phyloP scores from a whole-genome alignment of 768 basidiomycete species.

The Tulasnella calospora region DNA sequence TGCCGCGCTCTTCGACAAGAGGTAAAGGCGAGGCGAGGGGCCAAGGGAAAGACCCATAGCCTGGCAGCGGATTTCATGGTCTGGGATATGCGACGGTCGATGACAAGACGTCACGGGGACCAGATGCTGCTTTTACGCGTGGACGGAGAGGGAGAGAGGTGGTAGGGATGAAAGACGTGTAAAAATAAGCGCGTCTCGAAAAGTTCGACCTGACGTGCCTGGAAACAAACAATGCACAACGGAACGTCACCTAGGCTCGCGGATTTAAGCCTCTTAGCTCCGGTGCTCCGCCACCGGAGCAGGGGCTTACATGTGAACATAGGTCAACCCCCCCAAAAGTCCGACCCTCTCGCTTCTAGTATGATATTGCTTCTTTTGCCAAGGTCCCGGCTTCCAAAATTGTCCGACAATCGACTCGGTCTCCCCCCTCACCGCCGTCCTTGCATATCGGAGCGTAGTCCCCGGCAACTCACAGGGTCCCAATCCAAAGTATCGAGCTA shows the following conservation, averaged over 20 bases:
- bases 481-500: no score
- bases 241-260: background rate
- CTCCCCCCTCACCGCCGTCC: no score
- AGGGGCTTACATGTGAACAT: no score
- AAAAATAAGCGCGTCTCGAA: constrained; percentile 2
- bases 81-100: background rate
- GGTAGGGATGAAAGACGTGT: background rate
- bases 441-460: no score
- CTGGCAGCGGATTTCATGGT: background rate
- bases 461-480: no score
- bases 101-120: constrained; percentile 4
- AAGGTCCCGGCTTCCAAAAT: no score
- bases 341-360: no score
- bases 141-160: background rate
- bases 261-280: no score
- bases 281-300: no score
- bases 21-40: background rate
- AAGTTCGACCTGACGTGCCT: background rate
- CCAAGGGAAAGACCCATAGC: background rate
- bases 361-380: no score
- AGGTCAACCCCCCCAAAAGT: no score
- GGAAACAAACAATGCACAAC: background rate
- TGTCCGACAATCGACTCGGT: no score
- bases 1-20: background rate
- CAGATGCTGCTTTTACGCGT: background rate